Evolutionary conservation across 352 stramenopile genomes (phyloP).

Genomic region (Saprolegnia parasitica): DNA sequence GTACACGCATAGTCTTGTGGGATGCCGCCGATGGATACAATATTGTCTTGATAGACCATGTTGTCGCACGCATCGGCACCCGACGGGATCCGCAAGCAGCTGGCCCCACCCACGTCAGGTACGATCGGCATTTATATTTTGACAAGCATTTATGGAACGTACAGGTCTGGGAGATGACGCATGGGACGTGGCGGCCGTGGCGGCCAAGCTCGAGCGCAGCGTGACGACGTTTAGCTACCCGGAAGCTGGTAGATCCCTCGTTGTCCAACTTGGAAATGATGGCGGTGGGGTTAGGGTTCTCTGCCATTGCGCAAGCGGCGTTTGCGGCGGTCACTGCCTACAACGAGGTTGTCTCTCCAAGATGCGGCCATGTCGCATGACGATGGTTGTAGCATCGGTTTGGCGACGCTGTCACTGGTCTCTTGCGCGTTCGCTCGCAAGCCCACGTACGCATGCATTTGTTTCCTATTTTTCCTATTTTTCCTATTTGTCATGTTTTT

Average conservation of each 20-base stretch:
- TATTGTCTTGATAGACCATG: no score
- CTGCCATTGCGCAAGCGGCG: conserved; percentile 46
- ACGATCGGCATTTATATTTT: background rate
- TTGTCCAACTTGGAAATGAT: background rate
- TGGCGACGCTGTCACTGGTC: conserved; percentile 45
- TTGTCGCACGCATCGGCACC: conserved; percentile 32
- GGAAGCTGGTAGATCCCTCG: background rate
- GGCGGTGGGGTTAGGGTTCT: conserved; percentile 36
- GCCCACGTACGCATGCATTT: conserved; percentile 4
- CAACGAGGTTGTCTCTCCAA: conserved; percentile 40
- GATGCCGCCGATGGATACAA: no score
- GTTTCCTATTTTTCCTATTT: background rate
- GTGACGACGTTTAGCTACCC: conserved; percentile 22
- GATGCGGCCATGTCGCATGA: background rate
- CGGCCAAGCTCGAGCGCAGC: background rate
- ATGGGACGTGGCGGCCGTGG: background rate
- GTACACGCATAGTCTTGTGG: conserved; percentile 30
- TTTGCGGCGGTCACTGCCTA: conserved; percentile 68
- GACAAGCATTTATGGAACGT: background rate
- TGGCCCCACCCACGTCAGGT: no score
- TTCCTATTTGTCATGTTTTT: background rate
- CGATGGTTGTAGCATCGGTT: conserved; percentile 39
- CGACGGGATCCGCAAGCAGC: no score
- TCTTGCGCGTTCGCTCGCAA: conserved; percentile 60
- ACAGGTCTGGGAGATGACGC: background rate